Evolutionary conservation across 2,329 filamentous ascomycete species (phyloP).

Genomic region (Lasiodiplodia sp.): DNA sequence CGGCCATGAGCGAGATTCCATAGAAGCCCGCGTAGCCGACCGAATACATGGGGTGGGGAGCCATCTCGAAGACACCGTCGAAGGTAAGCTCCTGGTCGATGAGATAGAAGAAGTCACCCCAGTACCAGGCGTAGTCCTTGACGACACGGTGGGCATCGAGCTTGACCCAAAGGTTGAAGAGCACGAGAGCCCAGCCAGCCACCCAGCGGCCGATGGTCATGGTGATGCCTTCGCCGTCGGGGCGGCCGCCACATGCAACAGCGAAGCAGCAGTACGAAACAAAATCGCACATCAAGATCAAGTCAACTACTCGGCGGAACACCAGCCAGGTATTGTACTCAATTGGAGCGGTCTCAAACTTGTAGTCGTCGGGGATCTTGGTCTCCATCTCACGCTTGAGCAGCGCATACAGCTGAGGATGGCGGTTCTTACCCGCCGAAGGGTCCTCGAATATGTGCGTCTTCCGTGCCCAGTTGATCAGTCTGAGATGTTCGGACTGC

Average conservation of each 20-base stretch:
- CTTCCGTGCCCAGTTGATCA: slow-evolving; percentile 87
- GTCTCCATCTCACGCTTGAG: slow-evolving; percentile 91
- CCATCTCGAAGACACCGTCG: slow-evolving; percentile 98
- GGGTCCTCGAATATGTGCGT: slow-evolving; percentile 87
- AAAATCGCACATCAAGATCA: slow-evolving; percentile 99
- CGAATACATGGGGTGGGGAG: slow-evolving; percentile 98
- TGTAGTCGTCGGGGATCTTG: slow-evolving; percentile 93
- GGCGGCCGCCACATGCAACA: slow-evolving; percentile 81
- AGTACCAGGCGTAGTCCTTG: slow-evolving; percentile 99
- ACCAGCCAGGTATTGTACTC: slow-evolving; percentile 99
- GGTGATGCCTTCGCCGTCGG: slow-evolving; percentile 72
- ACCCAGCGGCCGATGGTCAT: slow-evolving; percentile 80
- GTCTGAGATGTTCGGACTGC: slow-evolving; percentile 86
- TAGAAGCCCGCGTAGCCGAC: slow-evolving; percentile 98
- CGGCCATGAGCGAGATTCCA: slow-evolving; percentile 96
- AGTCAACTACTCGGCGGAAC: slow-evolving; percentile 92
- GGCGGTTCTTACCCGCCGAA: slow-evolving; percentile 78
- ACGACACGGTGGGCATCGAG: slow-evolving; percentile 96
- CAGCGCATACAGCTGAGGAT: slow-evolving; percentile 81
- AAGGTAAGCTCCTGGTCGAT: slow-evolving; percentile 98
- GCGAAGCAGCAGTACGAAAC: slow-evolving; percentile 96
- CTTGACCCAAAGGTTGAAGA: slow-evolving; percentile 99
- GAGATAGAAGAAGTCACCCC: slow-evolving; percentile 99
- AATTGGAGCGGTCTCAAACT: slow-evolving; percentile 88
- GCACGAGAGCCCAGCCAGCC: slow-evolving; percentile 77